Percentiles rank a stretch among this genome's conserved stretches.
Evolutionary conservation across 1,284 basidiomycete genomes (phyloP).

Genomic region (Ustilago curta): DNA sequence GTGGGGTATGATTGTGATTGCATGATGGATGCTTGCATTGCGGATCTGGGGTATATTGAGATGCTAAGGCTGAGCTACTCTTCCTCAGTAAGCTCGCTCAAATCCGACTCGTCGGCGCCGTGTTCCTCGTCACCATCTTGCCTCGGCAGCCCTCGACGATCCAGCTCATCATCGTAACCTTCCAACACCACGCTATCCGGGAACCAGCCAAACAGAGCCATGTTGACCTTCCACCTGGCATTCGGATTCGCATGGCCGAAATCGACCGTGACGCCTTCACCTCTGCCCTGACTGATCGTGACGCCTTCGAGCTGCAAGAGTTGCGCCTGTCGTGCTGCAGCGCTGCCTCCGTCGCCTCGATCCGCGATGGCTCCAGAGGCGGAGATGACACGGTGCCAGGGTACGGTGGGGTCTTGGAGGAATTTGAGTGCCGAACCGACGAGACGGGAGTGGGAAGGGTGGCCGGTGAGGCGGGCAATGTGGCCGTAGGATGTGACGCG

Average conservation of each 20-base stretch:
- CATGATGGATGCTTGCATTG: neutral
- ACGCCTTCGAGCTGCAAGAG: slow-evolving; percentile 55
- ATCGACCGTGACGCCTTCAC: slow-evolving; percentile 44
- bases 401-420: slow-evolving; percentile 54
- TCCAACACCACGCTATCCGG: slow-evolving; percentile 37
- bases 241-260: slow-evolving; percentile 45
- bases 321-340: slow-evolving; percentile 59
- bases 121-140: neutral
- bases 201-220: slow-evolving; percentile 54
- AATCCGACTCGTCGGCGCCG: slow-evolving; percentile 22
- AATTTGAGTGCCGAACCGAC: slow-evolving; percentile 65
- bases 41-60: neutral
- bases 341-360: slow-evolving; percentile 65
- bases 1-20: neutral
- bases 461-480: slow-evolving; percentile 62
- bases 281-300: slow-evolving; percentile 42
- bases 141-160: neutral
- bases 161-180: slow-evolving; percentile 30
- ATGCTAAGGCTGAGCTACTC: neutral
- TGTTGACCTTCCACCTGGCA: slow-evolving; percentile 39
- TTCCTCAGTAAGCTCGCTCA: slow-evolving; percentile 29
- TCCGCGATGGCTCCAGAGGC: slow-evolving; percentile 63
- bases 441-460: slow-evolving; percentile 60
- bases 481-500: slow-evolving; percentile 67
- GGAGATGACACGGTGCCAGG: slow-evolving; percentile 65